phyloP scores from a whole-genome alignment of 352 stramenopile genomes.

The Globisporangium echinulatum region DNA sequence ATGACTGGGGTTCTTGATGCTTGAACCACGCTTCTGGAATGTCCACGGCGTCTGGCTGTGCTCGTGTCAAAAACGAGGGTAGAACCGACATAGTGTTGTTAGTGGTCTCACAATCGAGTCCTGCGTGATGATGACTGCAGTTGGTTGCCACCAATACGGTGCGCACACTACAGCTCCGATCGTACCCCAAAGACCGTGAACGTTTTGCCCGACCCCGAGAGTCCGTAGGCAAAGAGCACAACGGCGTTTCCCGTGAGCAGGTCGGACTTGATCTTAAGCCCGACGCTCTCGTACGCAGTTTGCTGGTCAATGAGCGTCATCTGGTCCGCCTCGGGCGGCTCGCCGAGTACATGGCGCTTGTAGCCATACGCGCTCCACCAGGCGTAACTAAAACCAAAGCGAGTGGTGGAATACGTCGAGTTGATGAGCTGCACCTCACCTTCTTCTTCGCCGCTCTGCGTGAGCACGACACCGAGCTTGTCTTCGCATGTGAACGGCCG shows the following conservation, averaged over 20 bases:
- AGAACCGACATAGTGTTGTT: too few relatives aligned
- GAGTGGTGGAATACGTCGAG: conserved; percentile 89
- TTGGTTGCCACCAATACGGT: too few relatives aligned
- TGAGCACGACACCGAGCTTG: conserved; percentile 89
- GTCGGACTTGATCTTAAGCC: conserved; percentile 90
- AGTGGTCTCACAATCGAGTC: too few relatives aligned
- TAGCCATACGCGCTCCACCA: conserved; percentile 94
- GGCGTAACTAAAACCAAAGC: conserved; percentile 90
- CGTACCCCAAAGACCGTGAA: conserved; percentile 90
- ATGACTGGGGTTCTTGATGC: conserved; percentile 79
- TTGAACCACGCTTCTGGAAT: conserved; percentile 94
- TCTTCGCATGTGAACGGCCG: conserved; percentile 87
- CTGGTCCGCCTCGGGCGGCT: conserved; percentile 50
- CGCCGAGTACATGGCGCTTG: conserved; percentile 76
- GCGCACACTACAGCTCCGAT: neutral
- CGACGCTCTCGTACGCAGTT: conserved; percentile 85
- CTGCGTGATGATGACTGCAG: too few relatives aligned
- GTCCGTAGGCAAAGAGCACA: conserved; percentile 91
- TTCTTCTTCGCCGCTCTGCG: conserved; percentile 88
- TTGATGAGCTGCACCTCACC: conserved; percentile 92
- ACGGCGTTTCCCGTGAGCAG: conserved; percentile 89
- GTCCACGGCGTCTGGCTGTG: conserved; percentile 84
- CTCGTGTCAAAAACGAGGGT: neutral
- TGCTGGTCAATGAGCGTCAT: conserved; percentile 91
- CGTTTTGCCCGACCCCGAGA: conserved; percentile 90